Base-by-base conservation (phyloP, 441 rosid species). In the Adansonia grandidieri region DNA sequence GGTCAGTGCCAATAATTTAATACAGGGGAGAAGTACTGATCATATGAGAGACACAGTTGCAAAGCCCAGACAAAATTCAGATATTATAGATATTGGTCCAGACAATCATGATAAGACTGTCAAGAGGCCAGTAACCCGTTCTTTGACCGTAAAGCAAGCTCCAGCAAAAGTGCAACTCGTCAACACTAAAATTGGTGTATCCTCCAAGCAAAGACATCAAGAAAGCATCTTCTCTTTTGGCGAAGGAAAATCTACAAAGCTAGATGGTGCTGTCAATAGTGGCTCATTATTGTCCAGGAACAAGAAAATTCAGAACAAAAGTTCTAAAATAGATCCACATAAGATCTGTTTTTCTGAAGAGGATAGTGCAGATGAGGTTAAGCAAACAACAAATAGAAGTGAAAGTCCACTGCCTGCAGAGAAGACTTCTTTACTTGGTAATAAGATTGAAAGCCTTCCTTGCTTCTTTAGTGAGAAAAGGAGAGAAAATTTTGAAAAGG, bases 31-130 rank as follows among this genome's bases (percentile, higher is more conserved):
- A 78, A 79, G 65, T 40, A 75, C 77, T 71, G 80, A 80, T 73
- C 76, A 77, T 78, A 74, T 78, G 17, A 73, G 51, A 70, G 88
- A 80, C 77, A 78, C 76, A 70, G 77, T 20, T 81, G 72, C 73
- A 80, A 89, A 81, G 80, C 88, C 82, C 68, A 80, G 83, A 73
- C 89, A 86, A 80, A 81, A 79, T 81, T 91, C 98, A 77, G 99
- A 91, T 81, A 82, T 92, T 24, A 89, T 93, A 74, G 98, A 94
- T 89, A 86, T 88, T 65, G 97, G 88, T 85, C 88, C 96, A 73
- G 96, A 90, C 78, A 86, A 81, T 83, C 94, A 92, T 70, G 86
- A 83, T 73, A 80, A 61, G 81, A 79, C 81, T 42, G 77, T 80
- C 74, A 84, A 75, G 84, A 91, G 92, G 80, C 95, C 94, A 65